Evolutionary conservation across 2,329 filamentous ascomycete species (phyloP).

Genomic region (Xylaria sp.): DNA sequence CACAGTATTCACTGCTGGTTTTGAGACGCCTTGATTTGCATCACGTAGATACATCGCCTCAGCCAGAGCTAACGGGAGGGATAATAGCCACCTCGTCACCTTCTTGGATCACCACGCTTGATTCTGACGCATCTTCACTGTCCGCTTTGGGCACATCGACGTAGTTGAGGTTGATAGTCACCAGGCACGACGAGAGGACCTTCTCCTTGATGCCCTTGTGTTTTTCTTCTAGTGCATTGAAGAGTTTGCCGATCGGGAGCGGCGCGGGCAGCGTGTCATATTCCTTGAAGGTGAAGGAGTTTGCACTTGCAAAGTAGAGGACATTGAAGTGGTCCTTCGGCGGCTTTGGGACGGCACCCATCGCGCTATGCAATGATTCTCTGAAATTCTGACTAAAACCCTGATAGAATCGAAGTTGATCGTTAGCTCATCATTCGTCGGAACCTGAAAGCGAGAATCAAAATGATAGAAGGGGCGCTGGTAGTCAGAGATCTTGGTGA

Average conservation of each 20-base stretch:
- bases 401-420: conserved; percentile 12
- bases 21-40: not conserved
- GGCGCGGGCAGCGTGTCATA: conserved; percentile 75
- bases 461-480: conserved; percentile 44
- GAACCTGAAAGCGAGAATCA: conserved; percentile 20
- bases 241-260: conserved; percentile 70
- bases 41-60: conserved; percentile 41
- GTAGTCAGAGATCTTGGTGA: conserved; percentile 78
- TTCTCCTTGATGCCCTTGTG: conserved; percentile 76
- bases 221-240: conserved; percentile 72
- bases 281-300: conserved; percentile 75
- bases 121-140: conserved; percentile 45
- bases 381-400: not conserved
- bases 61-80: conserved; percentile 88
- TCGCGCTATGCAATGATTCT: conserved; percentile 37
- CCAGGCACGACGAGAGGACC: conserved; percentile 76
- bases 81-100: conserved; percentile 90
- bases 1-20: not conserved
- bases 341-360: conserved; percentile 57
- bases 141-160: conserved; percentile 71
- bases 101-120: conserved; percentile 66
- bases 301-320: conserved; percentile 83
- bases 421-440: conserved; percentile 30
- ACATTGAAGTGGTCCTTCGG: conserved; percentile 77
- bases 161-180: conserved; percentile 85